Evolutionary conservation across 176 grass and related monocot species (phyloP), one percentile per base, ranked within the genome.

Genomic region (Eragrostis curvula): DNA sequence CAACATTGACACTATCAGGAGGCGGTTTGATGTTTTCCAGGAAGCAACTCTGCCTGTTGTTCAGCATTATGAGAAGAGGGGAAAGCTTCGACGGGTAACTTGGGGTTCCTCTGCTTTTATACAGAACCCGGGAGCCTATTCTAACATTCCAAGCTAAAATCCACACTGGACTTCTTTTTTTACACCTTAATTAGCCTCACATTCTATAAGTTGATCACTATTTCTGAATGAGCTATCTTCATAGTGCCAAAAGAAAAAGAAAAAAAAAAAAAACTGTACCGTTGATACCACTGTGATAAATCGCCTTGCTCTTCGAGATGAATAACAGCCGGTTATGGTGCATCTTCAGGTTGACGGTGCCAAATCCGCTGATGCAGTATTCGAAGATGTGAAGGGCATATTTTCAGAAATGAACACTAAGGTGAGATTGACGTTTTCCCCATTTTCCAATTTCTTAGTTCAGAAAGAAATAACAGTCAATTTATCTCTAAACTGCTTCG

Each of bases 381-480:
- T 88, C 14, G 70, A 88, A 83, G 85, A 90, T 21, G 88, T 94
- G 52, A 90, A 90, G 75, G 57, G 67, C 28, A 73, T 86, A 76
- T 94, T 94, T 25, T 25, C 51, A 21, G 49, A 67, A 49, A 45
- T 83, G 5, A 77, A 57, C 8, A 47, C 40, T 46, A 45, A 90
- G 79, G 88, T 94, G 45, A 66, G 5, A 6, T 55, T 47, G 57
- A n/a, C 71, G 30, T 29, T 56, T 25, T 9, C 15, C 32, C 4
- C 32, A 2, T 68, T n/a, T 66, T 59, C 29, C 66, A 59, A 43
- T 28, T 68, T 3, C 55, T 80, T 44, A 75, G 2, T 79, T 36
- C 77, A 49, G 8, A 63, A 70, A 29, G 56, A 48, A 21, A 70
- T 71, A 9, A 7, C 30, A 2, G 7, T 10, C 20, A 25, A 15